A percentile compares a stretch with the other conserved stretches of the same genome.
phyloP scores from a whole-genome alignment of 176 grass and related monocot genomes.

The Lolium multiflorum region DNA sequence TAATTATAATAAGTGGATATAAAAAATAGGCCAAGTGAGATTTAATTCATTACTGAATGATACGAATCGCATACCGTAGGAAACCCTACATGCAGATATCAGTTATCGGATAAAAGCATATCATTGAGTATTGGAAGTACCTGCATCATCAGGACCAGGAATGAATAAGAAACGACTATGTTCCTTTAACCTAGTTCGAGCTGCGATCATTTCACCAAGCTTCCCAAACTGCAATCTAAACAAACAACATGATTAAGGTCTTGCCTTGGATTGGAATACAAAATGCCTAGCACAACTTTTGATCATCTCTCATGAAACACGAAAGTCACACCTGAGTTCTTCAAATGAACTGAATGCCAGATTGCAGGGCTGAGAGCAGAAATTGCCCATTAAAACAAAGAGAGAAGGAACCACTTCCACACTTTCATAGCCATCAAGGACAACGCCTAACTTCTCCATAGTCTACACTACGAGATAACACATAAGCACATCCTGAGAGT shows the following conservation, averaged over 20 bases:
- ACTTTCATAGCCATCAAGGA: constrained; percentile 90
- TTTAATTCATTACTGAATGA: constrained; percentile 4
- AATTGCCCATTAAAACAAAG: constrained; percentile 97
- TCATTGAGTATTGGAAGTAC: constrained; percentile 52
- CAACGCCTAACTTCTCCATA: constrained; percentile 84
- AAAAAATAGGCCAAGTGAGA: constrained; percentile 6
- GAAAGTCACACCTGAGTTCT: constrained; percentile 71
- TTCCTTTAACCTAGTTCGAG: constrained; percentile 76
- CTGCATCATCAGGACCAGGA: constrained; percentile 93
- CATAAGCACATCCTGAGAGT: constrained; percentile 40
- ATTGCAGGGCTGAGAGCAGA: constrained; percentile 88
- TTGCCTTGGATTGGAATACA: constrained; percentile 24
- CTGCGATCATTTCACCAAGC: constrained; percentile 86
- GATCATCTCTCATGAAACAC: constrained; percentile 2
- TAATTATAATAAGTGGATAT: constrained; percentile 14
- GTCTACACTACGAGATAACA: constrained; percentile 77
- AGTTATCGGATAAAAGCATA: constrained; percentile 28
- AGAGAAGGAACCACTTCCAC: constrained; percentile 90
- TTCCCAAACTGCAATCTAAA: constrained; percentile 90
- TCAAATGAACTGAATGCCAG: constrained; percentile 85
- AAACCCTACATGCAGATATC: constrained; percentile 6
- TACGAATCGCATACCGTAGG: constrained; percentile 1
- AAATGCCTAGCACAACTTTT: not conserved
- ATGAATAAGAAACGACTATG: constrained; percentile 88
- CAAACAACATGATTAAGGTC: constrained; percentile 13